A percentile compares a stretch with the other conserved stretches of the same genome.
phyloP scores from a whole-genome alignment of 148 eudicot species.

The Cornus suecica region DNA sequence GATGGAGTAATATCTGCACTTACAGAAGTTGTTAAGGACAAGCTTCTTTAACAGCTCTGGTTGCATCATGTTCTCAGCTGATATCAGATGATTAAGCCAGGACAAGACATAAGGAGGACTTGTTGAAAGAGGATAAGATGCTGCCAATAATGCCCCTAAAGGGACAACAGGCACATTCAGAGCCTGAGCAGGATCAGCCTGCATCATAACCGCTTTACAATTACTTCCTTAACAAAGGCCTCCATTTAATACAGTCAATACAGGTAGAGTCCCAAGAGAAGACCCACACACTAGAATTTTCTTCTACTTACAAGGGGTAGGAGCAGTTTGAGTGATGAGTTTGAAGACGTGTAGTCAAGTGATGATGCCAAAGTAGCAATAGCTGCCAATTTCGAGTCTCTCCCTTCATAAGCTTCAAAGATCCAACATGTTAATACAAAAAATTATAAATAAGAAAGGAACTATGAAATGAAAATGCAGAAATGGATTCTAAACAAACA shows the following conservation, averaged over 20 bases:
- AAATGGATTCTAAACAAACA: no score
- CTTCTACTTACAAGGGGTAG: slow-evolving; percentile 81
- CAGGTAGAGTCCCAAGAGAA: neutral
- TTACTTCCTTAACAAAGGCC: neutral
- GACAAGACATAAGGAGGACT: slow-evolving; percentile 83
- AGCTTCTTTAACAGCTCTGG: slow-evolving; percentile 89
- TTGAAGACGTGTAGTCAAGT: slow-evolving; percentile 86
- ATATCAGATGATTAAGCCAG: slow-evolving; percentile 83
- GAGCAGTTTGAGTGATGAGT: slow-evolving; percentile 84
- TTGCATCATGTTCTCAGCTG: slow-evolving; percentile 96
- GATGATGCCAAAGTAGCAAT: slow-evolving; percentile 90
- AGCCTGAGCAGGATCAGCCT: slow-evolving; percentile 97
- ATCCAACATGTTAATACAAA: neutral
- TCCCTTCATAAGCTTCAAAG: slow-evolving; percentile 63
- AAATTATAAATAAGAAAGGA: neutral
- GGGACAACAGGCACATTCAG: slow-evolving; percentile 97
- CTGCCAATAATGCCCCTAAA: slow-evolving; percentile 84
- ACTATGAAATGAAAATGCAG: neutral
- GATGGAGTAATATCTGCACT: slow-evolving; percentile 24
- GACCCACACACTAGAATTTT: neutral
- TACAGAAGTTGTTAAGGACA: slow-evolving; percentile 88
- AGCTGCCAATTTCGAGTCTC: slow-evolving; percentile 74
- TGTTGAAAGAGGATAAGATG: slow-evolving; percentile 87
- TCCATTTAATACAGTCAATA: neutral
- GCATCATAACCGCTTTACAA: slow-evolving; percentile 19